Evolutionary conservation across 495 filamentous ascomycete genomes (phyloP), one percentile per base, ranked within the genome.

Genomic region (Aspergillus affinis): DNA sequence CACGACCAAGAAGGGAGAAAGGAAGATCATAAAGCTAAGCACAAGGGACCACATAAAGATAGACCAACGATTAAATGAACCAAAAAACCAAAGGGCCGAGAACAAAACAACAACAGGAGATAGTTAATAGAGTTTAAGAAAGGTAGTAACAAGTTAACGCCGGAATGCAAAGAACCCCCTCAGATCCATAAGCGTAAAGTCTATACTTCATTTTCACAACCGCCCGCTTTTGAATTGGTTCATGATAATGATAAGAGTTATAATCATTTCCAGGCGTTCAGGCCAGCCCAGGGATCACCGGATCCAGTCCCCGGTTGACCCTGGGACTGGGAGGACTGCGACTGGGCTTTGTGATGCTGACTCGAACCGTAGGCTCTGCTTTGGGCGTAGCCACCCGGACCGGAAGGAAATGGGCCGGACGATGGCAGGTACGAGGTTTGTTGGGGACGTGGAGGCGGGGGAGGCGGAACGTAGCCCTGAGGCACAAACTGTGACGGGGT

Each of bases 401-500:
- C 84, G 48, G 81, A 75, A 2, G 84, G 85, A 70, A 84, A 84
- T n/a, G 72, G 61, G 2, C 74, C 72, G 47, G 75, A 63, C 15
- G 78, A 69, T n/a, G 73, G 82, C 52, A 87, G 86, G 63, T 92
- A 91, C 18, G 83, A 86, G 0, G 88, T 86, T 45, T 90, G 89
- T 41, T 90, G 88, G 9, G 90, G 91, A 13, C 88, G 90, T 3
- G 89, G 90, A 0, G 93, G 93, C 19, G 93, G 93, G 9, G 93
- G 93, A 1, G 93, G 93, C 1, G 93, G 93, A 44, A 96, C 84
- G 70, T 96, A 97, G 18, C 92, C 92, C 18, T 85, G 84, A 32
- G 91, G 91, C 62, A 93, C 79, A 60, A 74, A 78, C 46, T 76
- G 72, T 13, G 69, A 64, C 15, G 75, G 62, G 41, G 72, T 61